Evolutionary conservation across 352 stramenopile genomes (phyloP).

Genomic region (Globisporangium cylindrosporum): DNA sequence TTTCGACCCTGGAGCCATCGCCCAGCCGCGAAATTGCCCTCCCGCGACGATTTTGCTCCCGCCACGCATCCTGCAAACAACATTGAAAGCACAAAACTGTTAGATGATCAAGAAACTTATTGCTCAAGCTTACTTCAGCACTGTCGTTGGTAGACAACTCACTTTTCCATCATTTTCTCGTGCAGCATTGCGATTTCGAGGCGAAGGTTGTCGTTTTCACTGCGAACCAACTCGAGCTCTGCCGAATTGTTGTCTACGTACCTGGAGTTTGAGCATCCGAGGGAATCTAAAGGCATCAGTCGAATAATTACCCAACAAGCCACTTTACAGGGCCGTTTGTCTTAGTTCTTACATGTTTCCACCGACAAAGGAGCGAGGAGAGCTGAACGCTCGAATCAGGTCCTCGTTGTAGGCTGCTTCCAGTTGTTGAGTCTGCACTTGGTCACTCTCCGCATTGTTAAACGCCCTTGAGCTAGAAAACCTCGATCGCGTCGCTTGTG

Average conservation of each 20-base stretch:
- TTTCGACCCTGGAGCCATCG: background rate
- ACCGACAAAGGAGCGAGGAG: background rate
- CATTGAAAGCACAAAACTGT: background rate
- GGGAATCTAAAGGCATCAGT: background rate
- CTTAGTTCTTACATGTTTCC: background rate
- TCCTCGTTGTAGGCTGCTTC: background rate
- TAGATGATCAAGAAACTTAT: background rate
- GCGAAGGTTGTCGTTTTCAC: constrained; percentile 29
- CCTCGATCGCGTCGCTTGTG: background rate
- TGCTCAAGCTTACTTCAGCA: background rate
- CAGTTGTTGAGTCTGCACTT: constrained; percentile 2
- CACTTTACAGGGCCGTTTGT: background rate
- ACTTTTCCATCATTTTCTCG: constrained; percentile 36
- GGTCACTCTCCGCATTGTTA: background rate
- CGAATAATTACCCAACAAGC: background rate
- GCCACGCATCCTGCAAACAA: constrained; percentile 28
- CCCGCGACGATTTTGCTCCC: constrained; percentile 36
- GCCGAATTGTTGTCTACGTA: background rate
- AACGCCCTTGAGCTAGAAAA: background rate
- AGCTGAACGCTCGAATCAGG: constrained; percentile 5
- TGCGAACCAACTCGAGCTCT: constrained; percentile 11
- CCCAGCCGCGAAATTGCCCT: constrained; percentile 34
- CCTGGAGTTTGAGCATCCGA: too few relatives aligned
- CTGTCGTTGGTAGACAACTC: background rate
- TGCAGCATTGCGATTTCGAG: constrained; percentile 27